A percentile compares a stretch with the other conserved stretches of the same genome.
phyloP scores from a whole-genome alignment of 345 rosid species.

The Gossypium mustelinum region DNA sequence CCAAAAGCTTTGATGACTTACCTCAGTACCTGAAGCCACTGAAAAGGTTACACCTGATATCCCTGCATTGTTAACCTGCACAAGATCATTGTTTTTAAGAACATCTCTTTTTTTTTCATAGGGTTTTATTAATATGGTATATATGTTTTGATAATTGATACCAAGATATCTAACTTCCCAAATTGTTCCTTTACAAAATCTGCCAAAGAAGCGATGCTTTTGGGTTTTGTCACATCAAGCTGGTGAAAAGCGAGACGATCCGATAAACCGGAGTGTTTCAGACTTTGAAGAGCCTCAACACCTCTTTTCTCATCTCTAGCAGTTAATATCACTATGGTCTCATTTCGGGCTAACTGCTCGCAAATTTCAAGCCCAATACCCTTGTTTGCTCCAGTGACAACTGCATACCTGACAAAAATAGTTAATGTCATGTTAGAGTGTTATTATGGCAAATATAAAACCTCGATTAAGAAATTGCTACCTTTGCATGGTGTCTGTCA shows the following conservation, averaged over 20 bases:
- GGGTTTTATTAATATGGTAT: background rate
- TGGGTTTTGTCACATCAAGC: slow-evolving; percentile 48
- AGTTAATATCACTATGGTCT: slow-evolving; percentile 30
- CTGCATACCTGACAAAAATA: slow-evolving; percentile 32
- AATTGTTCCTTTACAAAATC: slow-evolving; percentile 29
- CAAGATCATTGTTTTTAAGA: background rate
- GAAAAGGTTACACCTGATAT: slow-evolving; percentile 25
- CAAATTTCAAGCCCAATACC: slow-evolving; percentile 43
- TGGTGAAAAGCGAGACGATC: slow-evolving; percentile 38
- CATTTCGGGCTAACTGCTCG: slow-evolving; percentile 30
- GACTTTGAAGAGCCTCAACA: slow-evolving; percentile 41
- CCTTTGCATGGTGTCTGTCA: background rate
- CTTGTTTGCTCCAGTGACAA: slow-evolving; percentile 46
- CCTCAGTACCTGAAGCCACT: slow-evolving; percentile 25
- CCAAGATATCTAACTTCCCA: slow-evolving; percentile 53
- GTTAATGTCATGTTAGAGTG: background rate
- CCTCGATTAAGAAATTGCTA: background rate
- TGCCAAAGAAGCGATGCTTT: slow-evolving; percentile 32
- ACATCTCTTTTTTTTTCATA: background rate
- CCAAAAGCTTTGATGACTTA: slow-evolving; percentile 1
- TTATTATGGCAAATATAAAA: background rate
- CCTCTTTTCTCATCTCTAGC: slow-evolving; percentile 45
- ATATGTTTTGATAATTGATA: slow-evolving; percentile 13
- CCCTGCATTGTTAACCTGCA: slow-evolving; percentile 53
- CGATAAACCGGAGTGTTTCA: slow-evolving; percentile 26